Conservation (phyloP, 805 yeast species). For the Yarrowia osloensis region DNA sequence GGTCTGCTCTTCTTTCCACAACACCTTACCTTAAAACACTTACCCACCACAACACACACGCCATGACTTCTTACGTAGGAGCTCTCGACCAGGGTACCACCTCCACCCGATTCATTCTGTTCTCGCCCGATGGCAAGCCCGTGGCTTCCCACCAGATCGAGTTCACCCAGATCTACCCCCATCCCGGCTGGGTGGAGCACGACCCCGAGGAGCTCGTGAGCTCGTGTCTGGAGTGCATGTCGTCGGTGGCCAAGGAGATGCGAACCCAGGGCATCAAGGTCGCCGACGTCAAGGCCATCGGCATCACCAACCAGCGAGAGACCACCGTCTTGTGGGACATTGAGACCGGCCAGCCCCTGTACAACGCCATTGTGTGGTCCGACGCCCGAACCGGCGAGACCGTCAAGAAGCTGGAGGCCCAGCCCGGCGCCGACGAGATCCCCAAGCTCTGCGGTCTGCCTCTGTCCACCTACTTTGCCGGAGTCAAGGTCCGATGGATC, state of each 20-base stretch:
- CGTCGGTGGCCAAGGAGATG: conserved; percentile 42
- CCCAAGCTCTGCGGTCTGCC: conserved; percentile 79
- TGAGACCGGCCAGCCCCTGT: conserved; percentile 76
- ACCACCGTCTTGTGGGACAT: conserved; percentile 85
- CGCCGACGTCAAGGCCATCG: conserved; percentile 66
- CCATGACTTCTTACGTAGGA: conserved; percentile 48
- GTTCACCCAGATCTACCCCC: conserved; percentile 54
- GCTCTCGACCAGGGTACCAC: conserved; percentile 90
- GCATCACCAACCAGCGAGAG: conserved; percentile 95
- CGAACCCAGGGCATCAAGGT: conserved; percentile 39
- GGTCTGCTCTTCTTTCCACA: neutral
- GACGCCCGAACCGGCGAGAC: conserved; percentile 82
- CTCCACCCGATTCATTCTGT: conserved; percentile 83
- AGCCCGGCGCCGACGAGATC: conserved; percentile 58
- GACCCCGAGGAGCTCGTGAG: conserved; percentile 81
- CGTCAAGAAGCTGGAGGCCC: conserved; percentile 61
- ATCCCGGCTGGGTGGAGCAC: conserved; percentile 81
- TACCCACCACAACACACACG: neutral
- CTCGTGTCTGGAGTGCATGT: conserved; percentile 75
- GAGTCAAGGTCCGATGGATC: conserved; percentile 86
- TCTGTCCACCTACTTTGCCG: conserved; percentile 86
- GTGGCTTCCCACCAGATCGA: conserved; percentile 89
- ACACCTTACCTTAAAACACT: neutral
- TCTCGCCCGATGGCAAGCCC: conserved; percentile 70
- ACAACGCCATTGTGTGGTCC: conserved; percentile 94